Evolutionary conservation across 805 yeast species (phyloP), one percentile per base, ranked within the genome.

Genomic region (Wickerhamiella azymoides): DNA sequence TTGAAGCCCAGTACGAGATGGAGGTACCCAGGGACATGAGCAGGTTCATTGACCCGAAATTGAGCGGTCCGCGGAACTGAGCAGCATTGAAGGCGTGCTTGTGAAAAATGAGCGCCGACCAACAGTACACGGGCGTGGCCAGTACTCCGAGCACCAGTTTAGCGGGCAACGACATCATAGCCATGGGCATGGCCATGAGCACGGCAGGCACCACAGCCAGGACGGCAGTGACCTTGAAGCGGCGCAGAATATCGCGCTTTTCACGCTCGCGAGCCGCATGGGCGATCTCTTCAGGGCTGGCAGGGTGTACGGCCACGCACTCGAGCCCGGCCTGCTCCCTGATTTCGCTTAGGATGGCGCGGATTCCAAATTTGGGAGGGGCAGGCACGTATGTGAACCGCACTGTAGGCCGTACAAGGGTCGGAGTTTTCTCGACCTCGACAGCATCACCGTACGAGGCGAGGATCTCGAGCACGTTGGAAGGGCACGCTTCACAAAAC

Each of bases 41-140:
- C 50, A 81, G 58, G 56, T 73, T 80, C 89, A 82, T 82, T 2
- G 86, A 79, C 2, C 93, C 93, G 60, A 82, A 82, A 53, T 71
- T 71, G 50, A 81, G 71, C 13, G 81, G 50, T 36, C 86, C 63
- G 51, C 74, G 69, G 19, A 19, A 40, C 5, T 14, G 17, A 2
- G 28, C 13, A 26, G 33, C 11, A 43, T 70, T 70, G 25, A 75
- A 11, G 0, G 89, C 83, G 54, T 80, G 82, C 11, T 64, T 53
- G 54, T 82, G 92, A 62, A 81, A 82, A 2, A 78, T 68, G 55
- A 77, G 83, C 19, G 83, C 88, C 0, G 83, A 80, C 58, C 76
- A 77, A 56, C 82, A 78, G 55, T 79, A 82, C 1, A 80, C 79
- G 0, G 86, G 85, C 0, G 89, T 78, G 39, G 86, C 70, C 46